phyloP scores from a whole-genome alignment of 768 basidiomycete species.

The Tulasnella sp. region DNA sequence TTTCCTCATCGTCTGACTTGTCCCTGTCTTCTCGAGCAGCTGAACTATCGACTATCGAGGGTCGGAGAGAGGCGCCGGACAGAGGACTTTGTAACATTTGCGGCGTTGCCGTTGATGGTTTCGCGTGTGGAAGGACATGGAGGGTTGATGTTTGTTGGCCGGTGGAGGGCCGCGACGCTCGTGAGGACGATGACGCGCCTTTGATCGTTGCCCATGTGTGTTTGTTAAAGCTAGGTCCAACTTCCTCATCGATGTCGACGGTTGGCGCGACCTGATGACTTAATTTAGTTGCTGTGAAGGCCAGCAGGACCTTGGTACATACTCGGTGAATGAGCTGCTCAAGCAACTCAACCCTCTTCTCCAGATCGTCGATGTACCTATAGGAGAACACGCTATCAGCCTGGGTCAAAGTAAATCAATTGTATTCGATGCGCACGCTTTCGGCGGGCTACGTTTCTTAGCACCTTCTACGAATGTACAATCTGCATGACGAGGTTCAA shows the following conservation, averaged over 20 bases:
- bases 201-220: neutral
- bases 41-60: no score
- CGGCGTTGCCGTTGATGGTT: neutral
- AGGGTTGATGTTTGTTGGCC: neutral
- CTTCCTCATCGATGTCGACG: neutral
- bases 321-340: neutral
- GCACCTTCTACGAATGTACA: conserved; percentile 39
- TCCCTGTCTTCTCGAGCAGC: no score
- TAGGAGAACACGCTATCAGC: no score
- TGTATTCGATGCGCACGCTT: conserved; percentile 37
- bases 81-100: neutral
- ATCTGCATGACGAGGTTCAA: conserved; percentile 29
- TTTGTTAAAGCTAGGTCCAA: neutral
- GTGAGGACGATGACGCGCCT: neutral
- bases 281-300: neutral
- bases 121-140: neutral
- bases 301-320: neutral
- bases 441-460: conserved; percentile 50
- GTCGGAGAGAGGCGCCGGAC: neutral
- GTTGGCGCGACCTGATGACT: neutral
- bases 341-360: neutral
- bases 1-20: neutral
- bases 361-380: conserved; percentile 4
- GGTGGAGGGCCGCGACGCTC: neutral
- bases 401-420: neutral